These are phyloP conservation scores for Blakeslea trispora DNA, from an alignment of 371 early-diverging fungal genomes.

Conservation along the genomic window DNA sequence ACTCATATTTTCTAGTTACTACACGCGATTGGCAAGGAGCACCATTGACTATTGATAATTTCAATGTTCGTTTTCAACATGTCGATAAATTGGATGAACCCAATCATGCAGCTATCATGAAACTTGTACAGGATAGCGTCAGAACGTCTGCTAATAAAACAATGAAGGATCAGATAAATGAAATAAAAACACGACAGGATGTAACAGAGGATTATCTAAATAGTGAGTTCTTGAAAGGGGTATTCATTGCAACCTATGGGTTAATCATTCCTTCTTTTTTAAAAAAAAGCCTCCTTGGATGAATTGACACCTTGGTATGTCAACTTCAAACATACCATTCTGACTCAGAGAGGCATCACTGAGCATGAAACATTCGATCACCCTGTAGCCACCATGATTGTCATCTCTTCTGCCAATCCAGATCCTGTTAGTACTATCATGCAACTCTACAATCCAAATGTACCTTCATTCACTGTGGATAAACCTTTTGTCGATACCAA, in stretches of 20 bases:
- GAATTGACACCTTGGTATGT: slow-evolving; percentile 87
- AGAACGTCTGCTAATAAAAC: slow-evolving; percentile 25
- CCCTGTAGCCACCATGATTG: slow-evolving; percentile 83
- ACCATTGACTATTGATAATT: slow-evolving; percentile 64
- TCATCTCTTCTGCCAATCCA: slow-evolving; percentile 73
- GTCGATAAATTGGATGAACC: slow-evolving; percentile 62
- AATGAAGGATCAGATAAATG: slow-evolving; percentile 13
- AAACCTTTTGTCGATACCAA: slow-evolving; percentile 70
- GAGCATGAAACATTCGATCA: slow-evolving; percentile 95
- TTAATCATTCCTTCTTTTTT: too few species aligned
- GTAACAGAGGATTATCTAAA: slow-evolving; percentile 51
- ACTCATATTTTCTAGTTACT: too few species aligned
- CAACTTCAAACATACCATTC: slow-evolving; percentile 69
- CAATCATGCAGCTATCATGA: slow-evolving; percentile 54
- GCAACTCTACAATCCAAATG: slow-evolving; percentile 58
- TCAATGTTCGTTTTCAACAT: slow-evolving; percentile 70
- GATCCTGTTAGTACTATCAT: slow-evolving; percentile 77
- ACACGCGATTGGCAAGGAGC: slow-evolving; percentile 72
- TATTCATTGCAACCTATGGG: too few species aligned
- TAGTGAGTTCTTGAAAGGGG: slow-evolving; percentile 52
- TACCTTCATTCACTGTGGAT: slow-evolving; percentile 59
- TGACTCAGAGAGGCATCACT: slow-evolving; percentile 66
- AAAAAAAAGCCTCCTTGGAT: slow-evolving; percentile 52
- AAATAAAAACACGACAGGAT: slow-evolving; percentile 39
- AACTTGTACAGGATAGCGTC: slow-evolving; percentile 60